Percentiles rank a stretch among this genome's conserved stretches.
These are phyloP conservation scores for Phytopythium helicoides DNA, from an alignment of 352 stramenopile genomes.

Conservation along the genomic window DNA sequence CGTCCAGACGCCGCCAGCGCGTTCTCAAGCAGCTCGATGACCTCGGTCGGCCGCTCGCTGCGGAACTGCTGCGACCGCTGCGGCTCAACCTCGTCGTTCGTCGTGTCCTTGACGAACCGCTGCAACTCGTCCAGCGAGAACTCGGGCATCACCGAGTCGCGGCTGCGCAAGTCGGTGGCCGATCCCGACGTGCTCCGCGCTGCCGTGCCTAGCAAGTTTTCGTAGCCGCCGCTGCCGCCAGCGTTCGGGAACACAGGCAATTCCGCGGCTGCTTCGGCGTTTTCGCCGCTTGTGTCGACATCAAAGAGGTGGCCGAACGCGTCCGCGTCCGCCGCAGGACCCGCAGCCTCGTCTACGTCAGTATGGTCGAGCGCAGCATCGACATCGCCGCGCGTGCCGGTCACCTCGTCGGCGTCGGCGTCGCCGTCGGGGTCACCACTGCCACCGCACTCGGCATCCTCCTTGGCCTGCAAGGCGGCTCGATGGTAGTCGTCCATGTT, in stretches of 20 bases:
- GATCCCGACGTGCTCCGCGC: neutral
- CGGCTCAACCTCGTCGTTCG: neutral
- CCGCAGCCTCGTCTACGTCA: neutral
- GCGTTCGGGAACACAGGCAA: neutral
- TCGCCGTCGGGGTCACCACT: too few relatives aligned
- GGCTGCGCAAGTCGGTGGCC: neutral
- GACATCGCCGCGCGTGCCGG: slow-evolving; percentile 1
- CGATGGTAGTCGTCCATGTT: too few relatives aligned
- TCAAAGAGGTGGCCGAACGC: neutral
- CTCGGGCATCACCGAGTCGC: too few relatives aligned
- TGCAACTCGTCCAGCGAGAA: neutral
- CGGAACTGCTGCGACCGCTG: neutral
- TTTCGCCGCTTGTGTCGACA: too few relatives aligned
- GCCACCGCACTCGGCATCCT: too few relatives aligned
- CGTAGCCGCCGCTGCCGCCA: neutral
- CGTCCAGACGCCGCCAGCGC: neutral
- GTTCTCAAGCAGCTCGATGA: slow-evolving; percentile 3
- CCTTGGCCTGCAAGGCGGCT: too few relatives aligned
- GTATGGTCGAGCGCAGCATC: neutral
- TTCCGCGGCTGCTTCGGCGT: neutral
- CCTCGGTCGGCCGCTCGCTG: slow-evolving; percentile 3
- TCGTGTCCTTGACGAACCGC: neutral
- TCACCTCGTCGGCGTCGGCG: too few relatives aligned
- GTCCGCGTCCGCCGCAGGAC: too few relatives aligned
- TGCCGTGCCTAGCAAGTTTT: neutral